phyloP scores from a whole-genome alignment of 345 rosid genomes.

The Salix caprea region DNA sequence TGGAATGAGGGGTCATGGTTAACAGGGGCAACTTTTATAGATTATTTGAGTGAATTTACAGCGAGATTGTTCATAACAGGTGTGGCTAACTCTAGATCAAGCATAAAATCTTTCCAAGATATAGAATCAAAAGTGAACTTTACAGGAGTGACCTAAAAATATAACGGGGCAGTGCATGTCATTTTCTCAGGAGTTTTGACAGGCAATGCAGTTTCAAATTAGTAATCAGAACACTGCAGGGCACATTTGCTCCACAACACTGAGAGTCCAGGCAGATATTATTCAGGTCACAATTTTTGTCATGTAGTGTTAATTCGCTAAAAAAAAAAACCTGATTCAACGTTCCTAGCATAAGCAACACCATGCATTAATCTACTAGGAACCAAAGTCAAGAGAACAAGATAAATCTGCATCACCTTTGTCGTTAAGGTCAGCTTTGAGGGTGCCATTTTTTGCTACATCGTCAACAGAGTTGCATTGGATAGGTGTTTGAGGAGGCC shows the following conservation, averaged over 20 bases:
- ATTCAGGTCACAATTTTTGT: too few species aligned
- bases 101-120: neutral
- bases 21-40: neutral
- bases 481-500: conserved; percentile 17
- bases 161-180: neutral
- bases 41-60: neutral
- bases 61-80: neutral
- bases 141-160: neutral
- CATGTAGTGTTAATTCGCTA: neutral
- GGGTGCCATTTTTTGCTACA: neutral
- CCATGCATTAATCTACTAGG: neutral
- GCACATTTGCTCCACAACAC: neutral
- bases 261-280: neutral
- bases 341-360: neutral
- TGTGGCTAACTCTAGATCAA: neutral
- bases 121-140: neutral
- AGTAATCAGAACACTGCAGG: neutral
- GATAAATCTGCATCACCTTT: neutral
- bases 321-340: neutral
- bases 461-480: conserved; percentile 13
- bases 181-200: neutral
- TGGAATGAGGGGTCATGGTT: neutral
- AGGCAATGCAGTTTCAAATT: neutral
- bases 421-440: neutral
- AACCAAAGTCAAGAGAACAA: neutral